Evolutionary conservation across 768 basidiomycete species (phyloP), one percentile per base, ranked within the genome.

Genomic region (Hydnomerulius pinastri): DNA sequence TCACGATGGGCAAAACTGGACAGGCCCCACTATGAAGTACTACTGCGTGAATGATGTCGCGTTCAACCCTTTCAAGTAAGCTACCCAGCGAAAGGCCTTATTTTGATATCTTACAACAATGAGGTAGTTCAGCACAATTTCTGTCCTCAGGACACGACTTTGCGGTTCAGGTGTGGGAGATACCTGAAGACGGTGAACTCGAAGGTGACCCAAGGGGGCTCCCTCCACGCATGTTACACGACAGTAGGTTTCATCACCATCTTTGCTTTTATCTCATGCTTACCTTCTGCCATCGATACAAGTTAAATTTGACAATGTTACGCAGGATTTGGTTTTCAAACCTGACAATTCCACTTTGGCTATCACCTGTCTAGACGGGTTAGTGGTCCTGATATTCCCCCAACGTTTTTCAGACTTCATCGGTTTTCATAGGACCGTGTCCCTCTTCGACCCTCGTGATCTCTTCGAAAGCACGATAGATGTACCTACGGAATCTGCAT

Each of bases 41-140:
- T 84, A 82, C 51, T 70, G 78, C 1, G 74, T 86, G 0, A 75
- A 77, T 42, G 81, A 84, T 50, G 70, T 83, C 32, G 77, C 76
- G 18, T 80, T 83, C 49, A 76, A 81, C 58, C 80, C 82, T 1
- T 57, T 49, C 50, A 71, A 74, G 81, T 79, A 59, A 50, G 69
- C 43, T 39, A 4, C 32, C n/a, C 43, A 6, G 18, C 18, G 17
- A 23, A 11, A 42, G 2, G 29, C 32, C 6, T 21, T 8, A 13
- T 30, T 20, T 30, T 15, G 9, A 27, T 33, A n/a, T 53, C 48
- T 61, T 18, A 50, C 47, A 48, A 23, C 45, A 20, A 36, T 38
- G 18, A 23, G 4, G 18, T 38, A 82, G 80, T 24, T 56, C 70
- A 10, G 63, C 57, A 3, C 62, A 62, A 3, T 72, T 83, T 50